Conservation (phyloP, 805 yeast genomes). For the Cyberlindnera suaveolens region DNA sequence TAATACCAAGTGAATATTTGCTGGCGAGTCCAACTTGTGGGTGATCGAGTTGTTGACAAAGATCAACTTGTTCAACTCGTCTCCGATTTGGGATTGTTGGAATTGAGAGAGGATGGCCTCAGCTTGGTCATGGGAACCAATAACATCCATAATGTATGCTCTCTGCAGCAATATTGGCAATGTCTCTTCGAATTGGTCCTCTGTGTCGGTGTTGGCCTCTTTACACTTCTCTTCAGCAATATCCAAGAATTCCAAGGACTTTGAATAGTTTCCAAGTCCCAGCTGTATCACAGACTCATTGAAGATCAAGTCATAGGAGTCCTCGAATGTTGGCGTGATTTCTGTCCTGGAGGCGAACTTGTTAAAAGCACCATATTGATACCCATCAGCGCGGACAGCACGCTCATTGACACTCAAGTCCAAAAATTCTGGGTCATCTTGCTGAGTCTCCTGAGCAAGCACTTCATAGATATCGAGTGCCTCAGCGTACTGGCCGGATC, state of each 20-base stretch:
- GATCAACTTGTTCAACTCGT: slow-evolving; percentile 25
- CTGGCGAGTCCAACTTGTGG: slow-evolving; percentile 1
- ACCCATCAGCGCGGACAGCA: slow-evolving; percentile 52
- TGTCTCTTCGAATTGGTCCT: slow-evolving; percentile 44
- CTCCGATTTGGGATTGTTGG: slow-evolving; percentile 15
- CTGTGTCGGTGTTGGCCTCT: slow-evolving; percentile 31
- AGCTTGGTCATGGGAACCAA: slow-evolving; percentile 32
- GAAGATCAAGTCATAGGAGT: slow-evolving; percentile 56
- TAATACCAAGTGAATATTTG: slow-evolving; percentile 20
- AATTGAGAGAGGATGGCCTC: slow-evolving; percentile 30
- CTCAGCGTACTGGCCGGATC: slow-evolving; percentile 41
- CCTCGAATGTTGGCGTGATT: slow-evolving; percentile 17
- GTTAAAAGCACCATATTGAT: slow-evolving; percentile 12
- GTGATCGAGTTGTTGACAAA: slow-evolving; percentile 27
- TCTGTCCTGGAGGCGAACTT: slow-evolving; percentile 10
- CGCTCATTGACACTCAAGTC: slow-evolving; percentile 67
- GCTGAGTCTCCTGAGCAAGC: slow-evolving; percentile 32
- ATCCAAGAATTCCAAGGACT: slow-evolving; percentile 38
- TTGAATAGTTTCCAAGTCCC: slow-evolving; percentile 33
- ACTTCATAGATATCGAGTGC: slow-evolving; percentile 47
- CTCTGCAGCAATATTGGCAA: slow-evolving; percentile 56
- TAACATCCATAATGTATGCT: slow-evolving; percentile 46
- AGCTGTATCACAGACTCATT: slow-evolving; percentile 56
- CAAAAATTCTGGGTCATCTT: slow-evolving; percentile 30
- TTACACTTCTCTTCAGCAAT: slow-evolving; percentile 38